Evolutionary conservation across 2,329 filamentous ascomycete species (phyloP).

Genomic region (Aphanoascus verrucosus): DNA sequence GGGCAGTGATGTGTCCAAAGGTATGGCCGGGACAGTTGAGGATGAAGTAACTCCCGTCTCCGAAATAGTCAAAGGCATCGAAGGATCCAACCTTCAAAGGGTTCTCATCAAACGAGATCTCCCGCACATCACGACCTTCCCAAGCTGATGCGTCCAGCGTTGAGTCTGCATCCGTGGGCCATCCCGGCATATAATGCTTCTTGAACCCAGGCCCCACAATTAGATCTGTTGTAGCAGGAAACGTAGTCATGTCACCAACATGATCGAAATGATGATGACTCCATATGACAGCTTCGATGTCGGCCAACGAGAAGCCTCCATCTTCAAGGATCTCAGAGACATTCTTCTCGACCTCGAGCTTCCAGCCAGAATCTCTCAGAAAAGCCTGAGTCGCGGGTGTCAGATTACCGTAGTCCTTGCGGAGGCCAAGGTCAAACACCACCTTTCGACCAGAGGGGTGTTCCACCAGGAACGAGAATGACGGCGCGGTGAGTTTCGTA

Average conservation of each 20-base stretch:
- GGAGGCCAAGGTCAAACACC: conserved; percentile 13
- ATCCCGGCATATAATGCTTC: conserved; percentile 38
- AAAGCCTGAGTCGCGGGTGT: conserved; percentile 1
- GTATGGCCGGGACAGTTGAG: conserved; percentile 22
- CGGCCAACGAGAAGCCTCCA: conserved; percentile 11
- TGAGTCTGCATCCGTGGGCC: conserved; percentile 32
- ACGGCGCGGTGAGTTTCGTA: conserved; percentile 10
- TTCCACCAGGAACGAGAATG: conserved; percentile 15
- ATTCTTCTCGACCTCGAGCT: conserved; percentile 13
- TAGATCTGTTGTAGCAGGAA: conserved; percentile 38
- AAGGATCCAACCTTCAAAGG: conserved; percentile 19
- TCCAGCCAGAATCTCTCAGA: conserved; percentile 1
- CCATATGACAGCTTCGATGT: conserved; percentile 15
- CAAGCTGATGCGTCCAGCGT: conserved; percentile 29
- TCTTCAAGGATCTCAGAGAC: conserved; percentile 16
- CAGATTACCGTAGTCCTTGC: conserved; percentile 11
- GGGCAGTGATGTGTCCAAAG: conserved; percentile 21
- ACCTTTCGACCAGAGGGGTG: conserved; percentile 15
- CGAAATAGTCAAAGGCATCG: conserved; percentile 23
- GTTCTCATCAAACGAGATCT: conserved; percentile 15
- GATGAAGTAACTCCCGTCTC: conserved; percentile 25
- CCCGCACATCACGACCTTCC: conserved; percentile 19
- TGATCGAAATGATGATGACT: conserved; percentile 39
- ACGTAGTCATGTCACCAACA: conserved; percentile 40
- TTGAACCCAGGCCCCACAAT: conserved; percentile 46